These are phyloP conservation scores for Pseudomicrostroma phylloplanum DNA, from an alignment of 1,284 basidiomycete species.

Conservation along the genomic window DNA sequence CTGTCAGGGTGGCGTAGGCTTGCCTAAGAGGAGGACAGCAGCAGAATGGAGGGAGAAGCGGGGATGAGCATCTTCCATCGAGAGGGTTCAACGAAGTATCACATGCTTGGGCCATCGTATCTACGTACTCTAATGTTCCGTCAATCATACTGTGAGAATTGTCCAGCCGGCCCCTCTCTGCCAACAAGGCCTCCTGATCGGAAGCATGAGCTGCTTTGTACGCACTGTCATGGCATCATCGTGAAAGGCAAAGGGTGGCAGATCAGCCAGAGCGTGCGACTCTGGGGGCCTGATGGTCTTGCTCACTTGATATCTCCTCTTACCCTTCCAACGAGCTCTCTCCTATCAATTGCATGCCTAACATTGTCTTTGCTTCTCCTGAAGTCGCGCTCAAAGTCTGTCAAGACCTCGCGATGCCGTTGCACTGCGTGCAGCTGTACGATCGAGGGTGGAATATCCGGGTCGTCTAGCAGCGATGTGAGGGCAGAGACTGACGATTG, in stretches of 20 bases:
- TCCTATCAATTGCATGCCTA: conserved; percentile 74
- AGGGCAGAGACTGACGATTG: not conserved
- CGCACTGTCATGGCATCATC: conserved; percentile 44
- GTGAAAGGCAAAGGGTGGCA: too few species aligned
- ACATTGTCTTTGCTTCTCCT: conserved; percentile 50
- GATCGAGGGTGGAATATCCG: conserved; percentile 68
- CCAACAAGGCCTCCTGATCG: conserved; percentile 76
- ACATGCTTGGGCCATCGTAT: not conserved
- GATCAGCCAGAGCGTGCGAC: too few species aligned
- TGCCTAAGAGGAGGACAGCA: conserved; percentile 59
- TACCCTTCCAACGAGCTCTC: conserved; percentile 81
- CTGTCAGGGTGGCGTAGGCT: conserved; percentile 93
- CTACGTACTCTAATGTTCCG: conserved; percentile 70
- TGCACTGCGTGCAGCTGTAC: conserved; percentile 83
- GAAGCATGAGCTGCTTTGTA: conserved; percentile 70
- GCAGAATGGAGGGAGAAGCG: not conserved
- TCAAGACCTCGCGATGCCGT: conserved; percentile 78
- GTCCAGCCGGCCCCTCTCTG: conserved; percentile 82
- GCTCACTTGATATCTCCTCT: conserved; percentile 69
- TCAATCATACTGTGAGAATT: conserved; percentile 91
- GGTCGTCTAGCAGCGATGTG: conserved; percentile 58
- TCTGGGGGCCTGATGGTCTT: too few species aligned
- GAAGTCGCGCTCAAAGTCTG: conserved; percentile 74
- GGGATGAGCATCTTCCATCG: not conserved
- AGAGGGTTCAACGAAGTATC: conserved; percentile 6